Evolutionary conservation across 306 rosid genomes (phyloP).

Genomic region (Castanea sativa): DNA sequence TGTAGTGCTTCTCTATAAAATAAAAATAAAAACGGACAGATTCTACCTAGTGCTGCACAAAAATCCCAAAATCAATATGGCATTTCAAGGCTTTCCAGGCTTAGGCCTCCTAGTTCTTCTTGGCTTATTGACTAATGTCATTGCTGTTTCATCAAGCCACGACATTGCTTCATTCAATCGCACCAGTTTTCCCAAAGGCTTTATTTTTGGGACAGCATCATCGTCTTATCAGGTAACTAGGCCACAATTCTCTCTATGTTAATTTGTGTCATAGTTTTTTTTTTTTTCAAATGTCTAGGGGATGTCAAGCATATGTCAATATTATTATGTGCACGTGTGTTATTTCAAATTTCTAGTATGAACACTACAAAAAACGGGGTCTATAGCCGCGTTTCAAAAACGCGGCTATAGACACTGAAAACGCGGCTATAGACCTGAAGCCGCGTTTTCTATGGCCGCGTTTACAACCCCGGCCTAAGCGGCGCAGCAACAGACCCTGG

Average conservation of each 20-base stretch:
- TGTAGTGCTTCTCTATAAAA: background rate
- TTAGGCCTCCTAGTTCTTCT: background rate
- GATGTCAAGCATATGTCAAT: no score
- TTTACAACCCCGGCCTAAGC: no score
- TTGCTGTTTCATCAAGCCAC: background rate
- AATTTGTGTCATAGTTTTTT: no score
- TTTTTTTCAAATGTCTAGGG: no score
- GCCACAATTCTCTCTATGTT: no score
- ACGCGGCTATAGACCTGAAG: no score
- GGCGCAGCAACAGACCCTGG: no score
- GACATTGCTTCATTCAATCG: background rate
- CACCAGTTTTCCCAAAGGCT: background rate
- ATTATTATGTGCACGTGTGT: background rate
- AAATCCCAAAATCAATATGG: background rate
- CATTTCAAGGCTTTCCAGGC: background rate
- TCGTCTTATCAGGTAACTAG: background rate
- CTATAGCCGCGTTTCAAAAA: no score
- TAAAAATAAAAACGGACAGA: fast-evolving
- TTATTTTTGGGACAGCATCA: background rate
- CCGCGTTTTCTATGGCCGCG: no score
- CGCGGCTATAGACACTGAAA: no score
- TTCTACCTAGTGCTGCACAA: background rate
- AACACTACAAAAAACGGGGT: no score
- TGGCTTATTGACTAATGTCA: background rate
- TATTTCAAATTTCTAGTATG: background rate